These are phyloP conservation scores for Ajuga chamaepitys DNA, from an alignment of 257 asterid genomes.

Conservation along the genomic window DNA sequence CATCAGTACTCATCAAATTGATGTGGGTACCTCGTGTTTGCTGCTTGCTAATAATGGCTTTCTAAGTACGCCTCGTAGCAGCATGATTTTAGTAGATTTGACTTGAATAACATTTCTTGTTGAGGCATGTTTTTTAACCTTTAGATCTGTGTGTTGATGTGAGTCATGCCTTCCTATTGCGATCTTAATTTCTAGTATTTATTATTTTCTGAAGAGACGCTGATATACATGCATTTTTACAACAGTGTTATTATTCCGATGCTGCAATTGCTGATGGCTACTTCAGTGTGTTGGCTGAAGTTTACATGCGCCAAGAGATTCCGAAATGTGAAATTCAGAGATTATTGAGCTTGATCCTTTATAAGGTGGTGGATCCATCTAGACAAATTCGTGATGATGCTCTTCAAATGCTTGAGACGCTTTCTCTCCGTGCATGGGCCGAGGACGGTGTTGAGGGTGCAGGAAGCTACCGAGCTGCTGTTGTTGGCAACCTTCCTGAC, in stretches of 20 bases:
- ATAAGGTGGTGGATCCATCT: conserved; percentile 99
- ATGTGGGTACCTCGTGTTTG: background rate
- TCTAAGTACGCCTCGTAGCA: conserved; percentile 8
- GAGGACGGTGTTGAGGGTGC: conserved; percentile 90
- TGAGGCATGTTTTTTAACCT: background rate
- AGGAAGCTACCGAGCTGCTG: conserved; percentile 95
- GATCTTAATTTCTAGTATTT: conserved; percentile 5
- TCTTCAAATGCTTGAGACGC: conserved; percentile 99
- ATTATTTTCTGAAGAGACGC: conserved; percentile 10
- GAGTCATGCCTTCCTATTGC: background rate
- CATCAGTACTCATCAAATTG: background rate
- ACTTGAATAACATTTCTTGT: background rate
- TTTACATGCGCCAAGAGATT: conserved; percentile 98
- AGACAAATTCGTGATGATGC: conserved; percentile 99
- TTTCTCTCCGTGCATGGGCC: conserved; percentile 96
- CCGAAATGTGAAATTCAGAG: conserved; percentile 99
- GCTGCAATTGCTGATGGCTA: conserved; percentile 99
- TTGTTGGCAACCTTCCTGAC: conserved; percentile 98
- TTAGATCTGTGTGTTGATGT: conserved; percentile 1
- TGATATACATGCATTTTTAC: conserved; percentile 14
- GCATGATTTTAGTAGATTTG: background rate
- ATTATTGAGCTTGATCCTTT: conserved; percentile 86
- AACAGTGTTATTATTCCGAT: conserved; percentile 94
- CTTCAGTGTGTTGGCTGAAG: conserved; percentile 99
- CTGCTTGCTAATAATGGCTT: conserved; percentile 8